phyloP scores from a whole-genome alignment of 805 yeast species.

The Zygosaccharomyces rouxii region DNA sequence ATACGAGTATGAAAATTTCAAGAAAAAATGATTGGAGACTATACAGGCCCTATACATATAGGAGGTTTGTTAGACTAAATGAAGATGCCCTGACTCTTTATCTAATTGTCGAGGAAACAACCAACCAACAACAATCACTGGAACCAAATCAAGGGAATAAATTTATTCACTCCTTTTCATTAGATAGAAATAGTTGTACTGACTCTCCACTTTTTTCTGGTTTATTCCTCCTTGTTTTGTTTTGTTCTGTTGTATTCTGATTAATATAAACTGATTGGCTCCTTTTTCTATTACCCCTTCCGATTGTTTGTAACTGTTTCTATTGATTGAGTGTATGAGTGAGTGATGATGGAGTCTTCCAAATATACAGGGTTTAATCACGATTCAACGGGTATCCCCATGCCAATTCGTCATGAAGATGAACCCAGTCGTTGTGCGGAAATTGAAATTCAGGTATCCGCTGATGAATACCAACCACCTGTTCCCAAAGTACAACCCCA shows the following conservation, averaged over 20 bases:
- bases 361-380: background rate
- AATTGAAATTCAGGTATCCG: conserved; percentile 4
- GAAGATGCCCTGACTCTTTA: background rate
- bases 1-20: background rate
- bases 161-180: background rate
- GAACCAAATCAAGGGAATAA: background rate
- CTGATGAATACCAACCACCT: conserved; percentile 2
- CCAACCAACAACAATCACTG: background rate
- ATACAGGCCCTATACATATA: background rate
- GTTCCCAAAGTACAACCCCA: conserved; percentile 1
- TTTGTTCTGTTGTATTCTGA: background rate
- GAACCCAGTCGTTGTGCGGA: conserved; percentile 3
- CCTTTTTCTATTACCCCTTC: background rate
- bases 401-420: background rate
- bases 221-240: background rate
- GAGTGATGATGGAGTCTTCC: conserved; percentile 1
- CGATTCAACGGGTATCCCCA: background rate
- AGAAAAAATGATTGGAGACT: background rate
- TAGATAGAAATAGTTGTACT: too few relatives aligned
- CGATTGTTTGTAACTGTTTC: background rate
- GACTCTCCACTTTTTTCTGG: background rate
- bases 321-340: background rate
- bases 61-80: background rate
- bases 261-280: background rate
- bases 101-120: background rate